Evolutionary conservation across 2,329 filamentous ascomycete species (phyloP).

Genomic region (Verticillium longisporum): DNA sequence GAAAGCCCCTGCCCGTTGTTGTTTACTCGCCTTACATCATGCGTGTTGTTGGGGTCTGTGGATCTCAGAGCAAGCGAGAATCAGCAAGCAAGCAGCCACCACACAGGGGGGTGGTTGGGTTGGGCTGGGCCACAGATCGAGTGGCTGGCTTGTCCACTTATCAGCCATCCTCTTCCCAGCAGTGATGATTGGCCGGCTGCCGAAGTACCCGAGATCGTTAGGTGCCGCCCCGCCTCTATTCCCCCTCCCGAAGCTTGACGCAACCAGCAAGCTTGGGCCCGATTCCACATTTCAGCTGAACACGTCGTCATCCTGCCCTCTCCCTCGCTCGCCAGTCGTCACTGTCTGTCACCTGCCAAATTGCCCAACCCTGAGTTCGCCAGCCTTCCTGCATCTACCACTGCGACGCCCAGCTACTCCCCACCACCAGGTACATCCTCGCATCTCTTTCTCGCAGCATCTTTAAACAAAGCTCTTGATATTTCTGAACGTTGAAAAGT

Average conservation of each 20-base stretch:
- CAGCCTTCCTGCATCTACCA: background rate
- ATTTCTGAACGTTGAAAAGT: background rate
- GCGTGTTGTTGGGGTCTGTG: background rate
- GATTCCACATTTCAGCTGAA: slow-evolving; percentile 7
- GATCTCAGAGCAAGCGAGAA: background rate
- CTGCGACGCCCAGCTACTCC: background rate
- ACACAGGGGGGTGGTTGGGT: background rate
- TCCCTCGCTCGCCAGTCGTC: slow-evolving; percentile 1
- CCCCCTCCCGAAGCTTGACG: slow-evolving; percentile 10
- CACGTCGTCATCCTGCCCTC: slow-evolving; percentile 13
- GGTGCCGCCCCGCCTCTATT: background rate
- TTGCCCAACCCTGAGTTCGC: slow-evolving; percentile 4
- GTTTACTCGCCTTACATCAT: background rate
- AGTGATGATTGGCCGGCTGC: background rate
- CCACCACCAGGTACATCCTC: background rate
- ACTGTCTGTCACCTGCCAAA: slow-evolving; percentile 9
- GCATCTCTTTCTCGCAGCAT: background rate
- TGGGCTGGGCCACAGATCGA: background rate
- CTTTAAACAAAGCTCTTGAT: background rate
- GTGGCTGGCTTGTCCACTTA: background rate
- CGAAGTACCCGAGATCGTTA: background rate
- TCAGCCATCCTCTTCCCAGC: background rate
- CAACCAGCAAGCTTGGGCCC: slow-evolving; percentile 3
- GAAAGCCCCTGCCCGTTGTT: background rate
- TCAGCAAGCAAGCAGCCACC: background rate